Percentiles rank a stretch among this genome's conserved stretches.
Conservation (phyloP, 345 rosid genomes). For the Murraya koenigii region DNA sequence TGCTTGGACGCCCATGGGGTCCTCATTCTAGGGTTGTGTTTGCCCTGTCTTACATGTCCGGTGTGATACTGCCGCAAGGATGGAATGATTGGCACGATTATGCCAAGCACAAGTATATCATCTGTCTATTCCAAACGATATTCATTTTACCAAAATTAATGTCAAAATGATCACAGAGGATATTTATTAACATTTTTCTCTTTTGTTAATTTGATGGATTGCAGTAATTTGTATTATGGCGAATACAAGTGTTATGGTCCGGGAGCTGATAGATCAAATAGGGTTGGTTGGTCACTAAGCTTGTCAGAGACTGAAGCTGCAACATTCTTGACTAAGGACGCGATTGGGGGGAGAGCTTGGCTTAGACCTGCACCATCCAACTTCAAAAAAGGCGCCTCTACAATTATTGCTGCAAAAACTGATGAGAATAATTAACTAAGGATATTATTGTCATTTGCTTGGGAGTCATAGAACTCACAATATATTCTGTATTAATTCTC, state of each 20-base stretch:
- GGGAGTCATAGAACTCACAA: not conserved
- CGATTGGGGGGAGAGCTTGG: conserved; percentile 58
- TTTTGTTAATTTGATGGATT: not conserved
- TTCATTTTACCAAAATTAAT: too few relatives aligned
- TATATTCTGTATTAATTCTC: not conserved
- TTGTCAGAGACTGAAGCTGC: conserved; percentile 38
- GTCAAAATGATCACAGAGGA: not conserved
- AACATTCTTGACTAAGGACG: conserved; percentile 42
- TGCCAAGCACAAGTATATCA: conserved; percentile 36
- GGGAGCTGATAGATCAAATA: conserved; percentile 36
- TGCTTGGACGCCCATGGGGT: conserved; percentile 85
- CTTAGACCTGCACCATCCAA: conserved; percentile 46
- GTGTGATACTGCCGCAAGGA: conserved; percentile 44
- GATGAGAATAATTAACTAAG: conserved; percentile 2
- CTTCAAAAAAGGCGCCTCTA: conserved; percentile 34
- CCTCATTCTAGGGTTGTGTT: conserved; percentile 66
- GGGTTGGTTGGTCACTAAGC: conserved; percentile 54
- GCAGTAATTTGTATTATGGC: conserved; percentile 53
- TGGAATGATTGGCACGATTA: conserved; percentile 66
- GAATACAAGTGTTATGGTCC: conserved; percentile 63
- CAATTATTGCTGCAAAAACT: conserved; percentile 15
- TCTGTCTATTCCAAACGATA: not conserved
- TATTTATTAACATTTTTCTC: not conserved
- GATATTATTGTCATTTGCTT: not conserved
- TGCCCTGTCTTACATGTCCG: conserved; percentile 52